Evolutionary conservation across 371 early-diverging fungal species (phyloP).

Genomic region (Basidiobolus meristosporus): DNA sequence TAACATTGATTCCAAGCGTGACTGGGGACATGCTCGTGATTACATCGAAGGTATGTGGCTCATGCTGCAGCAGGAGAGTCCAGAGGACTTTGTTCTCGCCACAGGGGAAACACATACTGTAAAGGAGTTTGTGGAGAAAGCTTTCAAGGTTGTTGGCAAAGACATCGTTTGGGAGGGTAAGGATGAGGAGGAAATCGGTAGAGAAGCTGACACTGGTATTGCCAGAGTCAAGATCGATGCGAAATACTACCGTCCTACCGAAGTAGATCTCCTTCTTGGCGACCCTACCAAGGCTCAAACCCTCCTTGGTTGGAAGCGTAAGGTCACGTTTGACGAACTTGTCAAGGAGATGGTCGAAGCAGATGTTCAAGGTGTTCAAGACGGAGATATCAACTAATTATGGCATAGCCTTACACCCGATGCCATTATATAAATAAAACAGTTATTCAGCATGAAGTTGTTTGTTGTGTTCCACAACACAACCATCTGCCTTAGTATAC

Average conservation of each 20-base stretch:
- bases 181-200: conserved; percentile 52
- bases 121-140: conserved; percentile 62
- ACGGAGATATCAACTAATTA: conserved; percentile 6
- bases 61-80: conserved; percentile 62
- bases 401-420: too few species aligned
- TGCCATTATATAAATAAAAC: too few species aligned
- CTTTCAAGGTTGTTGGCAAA: conserved; percentile 47
- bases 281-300: conserved; percentile 58
- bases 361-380: conserved; percentile 26
- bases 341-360: conserved; percentile 52
- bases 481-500: too few species aligned
- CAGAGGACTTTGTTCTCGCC: conserved; percentile 68
- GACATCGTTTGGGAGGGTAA: conserved; percentile 61
- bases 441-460: too few species aligned
- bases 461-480: too few species aligned
- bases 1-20: conserved; percentile 69
- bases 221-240: conserved; percentile 53
- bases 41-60: conserved; percentile 77
- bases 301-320: conserved; percentile 35
- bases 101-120: conserved; percentile 75
- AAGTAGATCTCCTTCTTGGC: conserved; percentile 65
- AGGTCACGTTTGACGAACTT: conserved; percentile 11
- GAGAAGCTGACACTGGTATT: conserved; percentile 37
- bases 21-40: conserved; percentile 80
- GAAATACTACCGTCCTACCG: conserved; percentile 69